phyloP scores from a whole-genome alignment of 805 yeast species.

The Lipomyces orientalis region DNA sequence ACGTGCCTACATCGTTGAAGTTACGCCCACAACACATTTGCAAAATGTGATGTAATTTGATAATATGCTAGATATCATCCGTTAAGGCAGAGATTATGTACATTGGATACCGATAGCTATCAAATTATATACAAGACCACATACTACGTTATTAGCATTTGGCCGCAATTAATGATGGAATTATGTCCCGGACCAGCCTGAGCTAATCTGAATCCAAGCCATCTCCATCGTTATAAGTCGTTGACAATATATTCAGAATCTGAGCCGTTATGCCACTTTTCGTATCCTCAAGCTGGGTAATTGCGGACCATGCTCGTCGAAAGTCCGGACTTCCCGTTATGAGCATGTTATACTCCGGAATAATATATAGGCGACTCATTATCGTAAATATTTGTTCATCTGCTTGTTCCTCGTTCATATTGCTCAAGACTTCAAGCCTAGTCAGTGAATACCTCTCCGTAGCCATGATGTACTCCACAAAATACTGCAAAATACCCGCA shows the following conservation, averaged over 20 bases:
- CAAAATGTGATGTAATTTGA: too few species aligned
- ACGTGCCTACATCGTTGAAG: too few species aligned
- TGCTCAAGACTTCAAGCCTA: conserved; percentile 13
- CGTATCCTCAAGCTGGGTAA: background rate
- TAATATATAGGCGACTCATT: conserved; percentile 13
- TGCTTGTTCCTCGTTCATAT: conserved; percentile 7
- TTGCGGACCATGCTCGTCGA: conserved; percentile 17
- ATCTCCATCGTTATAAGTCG: background rate
- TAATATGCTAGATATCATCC: too few species aligned
- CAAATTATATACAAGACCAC: background rate
- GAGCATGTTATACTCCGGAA: background rate
- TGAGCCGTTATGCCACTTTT: background rate
- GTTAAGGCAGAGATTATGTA: background rate
- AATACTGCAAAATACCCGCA: conserved; percentile 16
- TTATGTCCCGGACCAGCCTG: background rate
- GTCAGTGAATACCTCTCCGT: background rate
- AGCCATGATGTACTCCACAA: conserved; percentile 11
- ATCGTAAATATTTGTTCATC: conserved; percentile 22
- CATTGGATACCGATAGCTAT: background rate
- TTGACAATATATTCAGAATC: background rate
- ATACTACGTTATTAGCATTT: background rate
- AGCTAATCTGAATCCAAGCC: background rate
- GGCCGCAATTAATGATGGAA: background rate
- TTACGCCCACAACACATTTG: too few species aligned
- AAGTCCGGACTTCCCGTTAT: conserved; percentile 8